phyloP scores from a whole-genome alignment of 345 rosid species.

The Eucalyptus albens region DNA sequence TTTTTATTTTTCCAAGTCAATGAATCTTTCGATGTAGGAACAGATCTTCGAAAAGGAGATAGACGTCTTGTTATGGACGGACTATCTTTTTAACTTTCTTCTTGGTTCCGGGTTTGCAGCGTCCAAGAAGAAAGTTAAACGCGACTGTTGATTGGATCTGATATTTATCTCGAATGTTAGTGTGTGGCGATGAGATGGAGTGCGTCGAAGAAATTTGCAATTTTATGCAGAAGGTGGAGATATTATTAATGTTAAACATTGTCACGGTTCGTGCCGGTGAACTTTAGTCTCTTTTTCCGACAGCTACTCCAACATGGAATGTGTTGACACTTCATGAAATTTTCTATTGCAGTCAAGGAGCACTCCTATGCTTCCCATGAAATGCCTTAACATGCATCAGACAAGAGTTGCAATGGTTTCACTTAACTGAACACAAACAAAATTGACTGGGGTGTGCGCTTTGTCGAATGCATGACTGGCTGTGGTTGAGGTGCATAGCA shows the following conservation, averaged over 20 bases:
- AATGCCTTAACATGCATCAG: background rate
- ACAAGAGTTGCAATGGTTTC: background rate
- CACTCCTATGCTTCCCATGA: background rate
- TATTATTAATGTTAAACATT: no score
- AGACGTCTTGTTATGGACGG: background rate
- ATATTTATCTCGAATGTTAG: background rate
- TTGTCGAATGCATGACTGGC: background rate
- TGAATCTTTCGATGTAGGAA: background rate
- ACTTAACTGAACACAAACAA: background rate
- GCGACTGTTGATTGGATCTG: background rate
- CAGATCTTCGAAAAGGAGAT: background rate
- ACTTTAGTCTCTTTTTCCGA: background rate
- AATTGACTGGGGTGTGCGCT: background rate
- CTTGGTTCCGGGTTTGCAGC: background rate
- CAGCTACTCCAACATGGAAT: background rate
- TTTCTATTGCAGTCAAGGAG: background rate
- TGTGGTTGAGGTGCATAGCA: background rate
- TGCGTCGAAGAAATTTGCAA: background rate
- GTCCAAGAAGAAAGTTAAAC: background rate
- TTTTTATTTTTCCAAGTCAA: background rate
- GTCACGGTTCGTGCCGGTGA: background rate
- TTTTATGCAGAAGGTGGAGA: background rate
- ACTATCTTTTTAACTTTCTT: background rate
- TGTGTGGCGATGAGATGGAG: background rate
- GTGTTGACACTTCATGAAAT: background rate